These are phyloP conservation scores for Crithidia expoeki DNA, from an alignment of 208 protist species.

Conservation along the genomic window DNA sequence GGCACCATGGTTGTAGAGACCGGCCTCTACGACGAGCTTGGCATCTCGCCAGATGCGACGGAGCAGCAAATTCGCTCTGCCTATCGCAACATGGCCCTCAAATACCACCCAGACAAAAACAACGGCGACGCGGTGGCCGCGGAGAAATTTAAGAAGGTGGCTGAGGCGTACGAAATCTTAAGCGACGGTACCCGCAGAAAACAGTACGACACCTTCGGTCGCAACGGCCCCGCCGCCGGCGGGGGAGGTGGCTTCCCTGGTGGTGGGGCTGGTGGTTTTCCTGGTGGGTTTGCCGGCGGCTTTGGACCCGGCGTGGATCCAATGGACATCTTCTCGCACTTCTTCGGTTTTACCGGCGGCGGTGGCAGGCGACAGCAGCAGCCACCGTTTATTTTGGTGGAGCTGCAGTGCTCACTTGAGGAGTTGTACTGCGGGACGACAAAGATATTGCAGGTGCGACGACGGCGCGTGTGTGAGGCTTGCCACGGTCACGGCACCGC, in stretches of 20 bases:
- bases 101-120: constrained; percentile 93
- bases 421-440: constrained; percentile 97
- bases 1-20: constrained; percentile 77
- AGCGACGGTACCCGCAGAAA: constrained; percentile 87
- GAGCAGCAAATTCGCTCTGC: constrained; percentile 83
- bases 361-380: constrained; percentile 77
- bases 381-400: constrained; percentile 88
- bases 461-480: constrained; percentile 58
- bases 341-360: constrained; percentile 74
- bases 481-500: constrained; percentile 70
- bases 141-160: constrained; percentile 87
- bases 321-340: constrained; percentile 84
- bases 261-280: constrained; percentile 65
- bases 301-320: constrained; percentile 84
- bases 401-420: constrained; percentile 93
- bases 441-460: constrained; percentile 89
- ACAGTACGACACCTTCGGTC: constrained; percentile 91
- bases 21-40: constrained; percentile 81
- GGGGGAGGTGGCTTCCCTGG: constrained; percentile 18
- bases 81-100: constrained; percentile 86
- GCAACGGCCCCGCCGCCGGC: constrained; percentile 91
- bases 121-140: constrained; percentile 66
- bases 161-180: constrained; percentile 96
- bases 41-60: constrained; percentile 64
- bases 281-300: constrained; percentile 62